Percentiles rank a stretch among this genome's conserved stretches.
These are phyloP conservation scores for Triticum dicoccoides DNA, from an alignment of 176 grass and related monocot genomes.

Conservation along the genomic window DNA sequence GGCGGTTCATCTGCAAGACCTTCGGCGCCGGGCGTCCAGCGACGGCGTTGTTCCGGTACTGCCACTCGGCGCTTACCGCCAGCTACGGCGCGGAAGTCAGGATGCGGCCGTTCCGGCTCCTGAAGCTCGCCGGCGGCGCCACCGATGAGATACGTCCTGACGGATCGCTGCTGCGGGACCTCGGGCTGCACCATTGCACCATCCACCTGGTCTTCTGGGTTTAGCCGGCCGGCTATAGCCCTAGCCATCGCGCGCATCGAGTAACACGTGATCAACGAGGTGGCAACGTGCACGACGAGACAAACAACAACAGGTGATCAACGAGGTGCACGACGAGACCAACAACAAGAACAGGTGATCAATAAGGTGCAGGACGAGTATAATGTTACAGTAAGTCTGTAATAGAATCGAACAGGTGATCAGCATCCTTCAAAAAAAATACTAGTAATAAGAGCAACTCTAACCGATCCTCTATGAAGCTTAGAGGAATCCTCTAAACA, in stretches of 20 bases:
- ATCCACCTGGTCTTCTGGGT: neutral
- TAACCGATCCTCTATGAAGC: no score
- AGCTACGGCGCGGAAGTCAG: neutral
- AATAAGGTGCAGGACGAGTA: no score
- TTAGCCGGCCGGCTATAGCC: neutral
- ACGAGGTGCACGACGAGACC: no score
- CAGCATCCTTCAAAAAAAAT: no score
- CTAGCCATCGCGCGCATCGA: no score
- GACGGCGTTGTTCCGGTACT: slow-evolving; percentile 5
- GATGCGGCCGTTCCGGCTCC: neutral
- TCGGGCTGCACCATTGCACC: neutral
- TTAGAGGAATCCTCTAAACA: no score
- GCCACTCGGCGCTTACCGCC: neutral
- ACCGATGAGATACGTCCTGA: neutral
- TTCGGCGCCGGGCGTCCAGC: neutral
- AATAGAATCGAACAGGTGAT: no score
- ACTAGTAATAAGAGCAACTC: no score
- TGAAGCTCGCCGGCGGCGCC: neutral
- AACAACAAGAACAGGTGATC: no score
- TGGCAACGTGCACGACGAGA: no score
- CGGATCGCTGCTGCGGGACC: neutral
- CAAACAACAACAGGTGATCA: neutral
- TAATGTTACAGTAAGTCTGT: no score
- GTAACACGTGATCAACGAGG: no score
- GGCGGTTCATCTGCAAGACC: neutral